A percentile compares a stretch with the other conserved stretches of the same genome.
Evolutionary conservation across 345 rosid genomes (phyloP).

Genomic region (Eucalyptus melliodora): DNA sequence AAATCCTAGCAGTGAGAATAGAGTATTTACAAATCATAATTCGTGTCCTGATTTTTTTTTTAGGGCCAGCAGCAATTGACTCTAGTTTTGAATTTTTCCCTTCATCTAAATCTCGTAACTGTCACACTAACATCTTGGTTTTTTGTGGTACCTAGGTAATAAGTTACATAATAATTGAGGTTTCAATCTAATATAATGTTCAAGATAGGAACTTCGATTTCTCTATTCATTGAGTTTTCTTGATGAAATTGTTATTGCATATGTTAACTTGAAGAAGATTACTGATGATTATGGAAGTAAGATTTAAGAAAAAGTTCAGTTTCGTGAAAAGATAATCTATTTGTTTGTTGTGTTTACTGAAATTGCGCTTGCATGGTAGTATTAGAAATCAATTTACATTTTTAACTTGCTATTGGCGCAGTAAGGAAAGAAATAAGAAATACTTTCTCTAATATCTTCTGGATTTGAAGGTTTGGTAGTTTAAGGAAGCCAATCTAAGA

Average conservation of each 20-base stretch:
- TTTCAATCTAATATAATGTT: background rate
- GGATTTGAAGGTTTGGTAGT: background rate
- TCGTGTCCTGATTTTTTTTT: background rate
- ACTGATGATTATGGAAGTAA: background rate
- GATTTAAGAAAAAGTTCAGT: background rate
- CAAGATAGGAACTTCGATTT: background rate
- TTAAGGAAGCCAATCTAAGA: background rate
- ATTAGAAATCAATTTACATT: background rate
- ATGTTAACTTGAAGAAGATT: background rate
- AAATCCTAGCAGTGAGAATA: background rate
- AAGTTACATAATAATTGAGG: background rate
- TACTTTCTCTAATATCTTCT: background rate
- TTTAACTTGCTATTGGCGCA: background rate
- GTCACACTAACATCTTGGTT: background rate
- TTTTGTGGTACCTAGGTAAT: background rate
- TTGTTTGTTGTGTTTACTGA: background rate
- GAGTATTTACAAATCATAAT: background rate
- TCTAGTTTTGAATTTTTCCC: background rate
- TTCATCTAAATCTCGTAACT: background rate
- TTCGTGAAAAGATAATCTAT: background rate
- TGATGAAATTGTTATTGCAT: background rate
- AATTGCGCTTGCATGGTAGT: background rate
- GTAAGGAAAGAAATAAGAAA: background rate
- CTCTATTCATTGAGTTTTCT: background rate
- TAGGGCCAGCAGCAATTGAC: background rate